Evolutionary conservation across 2,329 filamentous ascomycete genomes (phyloP).

Genomic region (Hypoxylon sp.): DNA sequence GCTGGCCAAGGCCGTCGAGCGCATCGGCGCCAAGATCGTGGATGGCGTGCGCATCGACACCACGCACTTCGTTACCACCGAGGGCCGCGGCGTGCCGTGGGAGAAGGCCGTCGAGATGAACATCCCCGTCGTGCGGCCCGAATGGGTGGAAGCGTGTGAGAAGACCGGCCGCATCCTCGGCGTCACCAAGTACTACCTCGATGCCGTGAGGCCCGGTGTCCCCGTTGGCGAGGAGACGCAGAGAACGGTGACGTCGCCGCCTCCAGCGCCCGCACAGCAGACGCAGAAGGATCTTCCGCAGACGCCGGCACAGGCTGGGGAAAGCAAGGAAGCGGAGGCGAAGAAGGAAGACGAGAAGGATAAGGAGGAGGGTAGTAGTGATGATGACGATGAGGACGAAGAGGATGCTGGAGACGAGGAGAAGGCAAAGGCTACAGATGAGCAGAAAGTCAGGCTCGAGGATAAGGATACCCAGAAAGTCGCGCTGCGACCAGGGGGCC

Average conservation of each 20-base stretch:
- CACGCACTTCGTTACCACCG: slow-evolving; percentile 97
- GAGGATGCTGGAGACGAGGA: slow-evolving; percentile 41
- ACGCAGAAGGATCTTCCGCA: slow-evolving; percentile 52
- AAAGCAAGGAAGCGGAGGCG: slow-evolving; percentile 39
- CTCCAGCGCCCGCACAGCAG: slow-evolving; percentile 45
- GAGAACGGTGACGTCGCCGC: slow-evolving; percentile 39
- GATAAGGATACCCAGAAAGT: slow-evolving; percentile 70
- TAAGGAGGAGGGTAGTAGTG: slow-evolving; percentile 30
- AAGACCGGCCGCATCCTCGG: slow-evolving; percentile 92
- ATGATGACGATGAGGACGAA: slow-evolving; percentile 40
- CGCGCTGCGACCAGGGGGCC: slow-evolving; percentile 61
- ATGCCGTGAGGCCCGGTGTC: slow-evolving; percentile 73
- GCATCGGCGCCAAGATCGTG: slow-evolving; percentile 92
- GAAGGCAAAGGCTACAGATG: slow-evolving; percentile 57
- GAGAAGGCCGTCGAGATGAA: slow-evolving; percentile 98
- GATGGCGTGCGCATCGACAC: slow-evolving; percentile 96
- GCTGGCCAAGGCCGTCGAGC: slow-evolving; percentile 81
- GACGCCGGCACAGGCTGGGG: slow-evolving; percentile 44
- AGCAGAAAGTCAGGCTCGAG: slow-evolving; percentile 71
- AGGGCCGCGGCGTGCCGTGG: slow-evolving; percentile 90
- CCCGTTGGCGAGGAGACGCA: slow-evolving; percentile 53
- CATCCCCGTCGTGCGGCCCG: slow-evolving; percentile 94
- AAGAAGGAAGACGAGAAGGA: slow-evolving; percentile 42
- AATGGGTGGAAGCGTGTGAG: slow-evolving; percentile 98
- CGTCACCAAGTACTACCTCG: slow-evolving; percentile 95